phyloP scores from a whole-genome alignment of 2,329 filamentous ascomycete species.

The Alternaria tenuissima region DNA sequence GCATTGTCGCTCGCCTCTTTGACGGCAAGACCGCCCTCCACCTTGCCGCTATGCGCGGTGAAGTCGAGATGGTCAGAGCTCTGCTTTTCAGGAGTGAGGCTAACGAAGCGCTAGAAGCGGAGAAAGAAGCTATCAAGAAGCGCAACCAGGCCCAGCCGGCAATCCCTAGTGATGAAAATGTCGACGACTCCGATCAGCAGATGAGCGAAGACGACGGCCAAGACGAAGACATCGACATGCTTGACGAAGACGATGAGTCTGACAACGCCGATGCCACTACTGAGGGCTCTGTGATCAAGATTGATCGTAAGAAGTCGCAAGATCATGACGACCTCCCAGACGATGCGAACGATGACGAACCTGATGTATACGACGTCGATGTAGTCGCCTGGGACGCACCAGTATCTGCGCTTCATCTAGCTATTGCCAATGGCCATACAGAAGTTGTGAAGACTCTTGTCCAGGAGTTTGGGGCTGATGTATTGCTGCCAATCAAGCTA shows the following conservation, averaged over 20 bases:
- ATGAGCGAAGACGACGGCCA: conserved; percentile 50
- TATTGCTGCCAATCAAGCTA: conserved; percentile 77
- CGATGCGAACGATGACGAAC: conserved; percentile 67
- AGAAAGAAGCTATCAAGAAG: conserved; percentile 58
- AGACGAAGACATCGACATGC: conserved; percentile 63
- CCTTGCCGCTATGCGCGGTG: conserved; percentile 75
- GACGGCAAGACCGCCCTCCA: conserved; percentile 87
- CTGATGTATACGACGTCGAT: conserved; percentile 82
- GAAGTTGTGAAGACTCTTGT: conserved; percentile 75
- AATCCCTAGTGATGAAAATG: not conserved
- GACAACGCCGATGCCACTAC: conserved; percentile 61
- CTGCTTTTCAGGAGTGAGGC: conserved; percentile 76
- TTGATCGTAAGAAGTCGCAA: conserved; percentile 54
- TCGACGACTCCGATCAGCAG: conserved; percentile 7
- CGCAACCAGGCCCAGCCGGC: not conserved
- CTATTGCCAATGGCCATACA: conserved; percentile 75
- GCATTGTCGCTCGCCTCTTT: conserved; percentile 76
- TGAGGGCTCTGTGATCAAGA: conserved; percentile 75
- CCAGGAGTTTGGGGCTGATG: conserved; percentile 76
- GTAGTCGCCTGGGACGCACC: conserved; percentile 81
- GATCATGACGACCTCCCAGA: conserved; percentile 60
- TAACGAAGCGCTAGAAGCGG: conserved; percentile 74
- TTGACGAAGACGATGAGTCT: conserved; percentile 55
- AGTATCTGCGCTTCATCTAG: conserved; percentile 78
- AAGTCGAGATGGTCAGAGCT: conserved; percentile 72